Percentiles rank a stretch among this genome's conserved stretches.
phyloP scores from a whole-genome alignment of 257 asterid species.

The Phtheirospermum japonicum region DNA sequence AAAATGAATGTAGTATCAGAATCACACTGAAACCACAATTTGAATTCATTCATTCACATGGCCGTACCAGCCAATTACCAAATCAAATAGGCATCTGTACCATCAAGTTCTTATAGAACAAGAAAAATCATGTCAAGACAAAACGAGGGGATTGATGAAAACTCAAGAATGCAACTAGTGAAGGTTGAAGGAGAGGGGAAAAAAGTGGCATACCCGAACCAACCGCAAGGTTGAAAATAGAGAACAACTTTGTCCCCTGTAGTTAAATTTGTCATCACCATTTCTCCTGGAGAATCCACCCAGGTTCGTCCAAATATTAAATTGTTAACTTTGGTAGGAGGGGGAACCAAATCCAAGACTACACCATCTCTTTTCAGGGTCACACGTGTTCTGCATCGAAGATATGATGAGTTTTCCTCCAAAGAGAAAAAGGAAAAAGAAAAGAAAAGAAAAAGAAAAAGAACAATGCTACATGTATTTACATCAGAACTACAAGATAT shows the following conservation, averaged over 20 bases:
- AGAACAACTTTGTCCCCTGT: constrained; percentile 96
- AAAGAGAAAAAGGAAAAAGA: background rate
- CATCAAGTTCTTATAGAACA: background rate
- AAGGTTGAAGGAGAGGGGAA: background rate
- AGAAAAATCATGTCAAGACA: background rate
- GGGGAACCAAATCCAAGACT: constrained; percentile 90
- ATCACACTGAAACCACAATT: background rate
- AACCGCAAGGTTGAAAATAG: constrained; percentile 97
- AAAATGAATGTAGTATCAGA: background rate
- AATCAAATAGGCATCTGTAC: background rate
- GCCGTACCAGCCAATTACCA: background rate
- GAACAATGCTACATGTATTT: background rate
- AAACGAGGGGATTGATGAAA: background rate
- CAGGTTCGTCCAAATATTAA: constrained; percentile 97
- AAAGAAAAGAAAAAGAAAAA: background rate
- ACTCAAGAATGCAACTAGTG: background rate
- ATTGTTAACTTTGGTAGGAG: constrained; percentile 92
- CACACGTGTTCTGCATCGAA: constrained; percentile 72
- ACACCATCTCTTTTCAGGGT: constrained; percentile 78
- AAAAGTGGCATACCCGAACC: constrained; percentile 82
- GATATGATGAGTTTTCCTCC: constrained; percentile 18
- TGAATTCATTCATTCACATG: background rate
- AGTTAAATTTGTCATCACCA: constrained; percentile 85
- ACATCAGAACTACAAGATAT: background rate
- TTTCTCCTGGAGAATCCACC: constrained; percentile 96